Conservation (phyloP, 1,139 yeast species). For the Waltiozyma sp. region DNA sequence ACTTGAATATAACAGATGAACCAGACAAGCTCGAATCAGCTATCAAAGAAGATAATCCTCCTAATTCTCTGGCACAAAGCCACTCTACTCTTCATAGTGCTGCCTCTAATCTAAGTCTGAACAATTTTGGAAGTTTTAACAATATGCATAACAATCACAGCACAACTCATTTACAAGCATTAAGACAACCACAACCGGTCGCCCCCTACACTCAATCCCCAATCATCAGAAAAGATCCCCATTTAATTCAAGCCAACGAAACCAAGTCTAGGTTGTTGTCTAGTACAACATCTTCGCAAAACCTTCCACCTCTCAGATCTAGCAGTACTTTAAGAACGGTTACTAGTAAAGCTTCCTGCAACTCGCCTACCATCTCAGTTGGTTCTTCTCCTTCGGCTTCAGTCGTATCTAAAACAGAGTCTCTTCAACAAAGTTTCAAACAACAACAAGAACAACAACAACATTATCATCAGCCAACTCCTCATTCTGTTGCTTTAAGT, state of each 20-base stretch:
- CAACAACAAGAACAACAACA: neutral
- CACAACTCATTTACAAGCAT: neutral
- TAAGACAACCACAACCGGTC: neutral
- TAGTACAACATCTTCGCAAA: slow-evolving; percentile 12
- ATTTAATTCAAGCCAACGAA: slow-evolving; percentile 2
- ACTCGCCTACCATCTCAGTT: neutral
- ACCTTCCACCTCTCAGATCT: slow-evolving; percentile 1
- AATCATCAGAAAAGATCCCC: neutral
- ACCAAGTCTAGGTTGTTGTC: slow-evolving; percentile 7
- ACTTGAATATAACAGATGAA: slow-evolving; percentile 25
- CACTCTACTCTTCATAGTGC: neutral
- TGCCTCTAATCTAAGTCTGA: neutral
- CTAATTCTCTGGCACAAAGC: neutral
- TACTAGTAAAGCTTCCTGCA: neutral
- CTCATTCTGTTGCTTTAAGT: neutral
- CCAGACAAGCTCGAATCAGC: neutral
- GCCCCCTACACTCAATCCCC: neutral
- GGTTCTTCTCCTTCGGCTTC: neutral
- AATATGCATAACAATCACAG: neutral
- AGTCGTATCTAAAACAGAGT: neutral
- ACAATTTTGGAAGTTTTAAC: neutral
- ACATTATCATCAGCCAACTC: neutral
- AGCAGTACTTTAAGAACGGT: neutral
- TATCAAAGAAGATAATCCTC: neutral
- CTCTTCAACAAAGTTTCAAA: neutral